These are phyloP conservation scores for Globisporangium radiosum DNA, from an alignment of 352 stramenopile species.

Conservation along the genomic window DNA sequence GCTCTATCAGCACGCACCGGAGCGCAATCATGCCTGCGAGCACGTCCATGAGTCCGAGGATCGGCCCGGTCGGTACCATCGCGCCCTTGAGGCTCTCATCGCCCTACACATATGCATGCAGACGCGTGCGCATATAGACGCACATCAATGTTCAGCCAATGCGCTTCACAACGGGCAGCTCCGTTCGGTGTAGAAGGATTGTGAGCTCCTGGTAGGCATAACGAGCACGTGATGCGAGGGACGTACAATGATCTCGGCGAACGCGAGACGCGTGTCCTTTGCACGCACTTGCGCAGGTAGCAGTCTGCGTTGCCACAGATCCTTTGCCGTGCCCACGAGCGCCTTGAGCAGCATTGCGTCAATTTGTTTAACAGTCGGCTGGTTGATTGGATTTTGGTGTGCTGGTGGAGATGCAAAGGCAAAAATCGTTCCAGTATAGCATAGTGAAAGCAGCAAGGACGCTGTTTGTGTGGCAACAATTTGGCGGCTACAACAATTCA, in stretches of 20 bases:
- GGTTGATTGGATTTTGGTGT: too few species aligned
- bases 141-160: not conserved
- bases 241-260: slow-evolving; percentile 52
- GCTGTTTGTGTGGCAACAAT: too few species aligned
- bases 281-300: slow-evolving; percentile 39
- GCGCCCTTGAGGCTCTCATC: slow-evolving; percentile 39
- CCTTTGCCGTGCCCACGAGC: slow-evolving; percentile 30
- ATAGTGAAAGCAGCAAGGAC: too few species aligned
- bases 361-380: too few species aligned
- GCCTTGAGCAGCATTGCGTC: slow-evolving; percentile 32
- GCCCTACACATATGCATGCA: slow-evolving; percentile 16
- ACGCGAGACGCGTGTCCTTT: slow-evolving; percentile 44
- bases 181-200: too few species aligned
- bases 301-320: slow-evolving; percentile 34
- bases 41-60: slow-evolving; percentile 51
- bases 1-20: slow-evolving; percentile 8
- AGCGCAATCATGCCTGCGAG: slow-evolving; percentile 36
- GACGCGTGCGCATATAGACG: not conserved
- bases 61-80: slow-evolving; percentile 40
- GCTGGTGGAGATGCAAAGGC: too few species aligned
- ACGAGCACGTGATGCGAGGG: too few species aligned
- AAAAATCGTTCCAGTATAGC: too few species aligned
- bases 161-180: too few species aligned
- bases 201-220: not conserved
- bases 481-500: too few species aligned